These are phyloP conservation scores for Blastobotrys capitulatus DNA, from an alignment of 1,139 yeast genomes.

Conservation along the genomic window DNA sequence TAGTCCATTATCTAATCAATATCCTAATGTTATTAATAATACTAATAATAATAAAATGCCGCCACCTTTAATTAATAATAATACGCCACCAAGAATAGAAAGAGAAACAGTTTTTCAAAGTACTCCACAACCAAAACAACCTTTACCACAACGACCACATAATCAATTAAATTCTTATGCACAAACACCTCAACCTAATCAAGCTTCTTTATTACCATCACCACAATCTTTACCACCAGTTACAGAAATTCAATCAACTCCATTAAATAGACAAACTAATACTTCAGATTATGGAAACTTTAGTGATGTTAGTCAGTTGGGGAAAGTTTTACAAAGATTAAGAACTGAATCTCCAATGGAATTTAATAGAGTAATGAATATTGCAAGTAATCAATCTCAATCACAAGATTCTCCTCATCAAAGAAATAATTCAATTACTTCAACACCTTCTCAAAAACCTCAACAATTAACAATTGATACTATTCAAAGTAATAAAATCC, in stretches of 20 bases:
- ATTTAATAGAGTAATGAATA: not conserved
- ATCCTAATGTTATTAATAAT: not conserved
- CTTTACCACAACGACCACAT: too few species aligned
- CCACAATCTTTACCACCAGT: not conserved
- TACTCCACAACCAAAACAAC: too few species aligned
- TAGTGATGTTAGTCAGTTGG: not conserved
- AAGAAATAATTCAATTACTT: too few species aligned
- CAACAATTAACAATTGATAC: not conserved
- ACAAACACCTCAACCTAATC: not conserved
- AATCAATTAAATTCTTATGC: too few species aligned
- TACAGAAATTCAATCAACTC: too few species aligned
- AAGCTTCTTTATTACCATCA: not conserved
- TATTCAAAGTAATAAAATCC: not conserved
- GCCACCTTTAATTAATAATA: not conserved
- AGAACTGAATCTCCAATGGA: not conserved
- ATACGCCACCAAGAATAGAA: not conserved
- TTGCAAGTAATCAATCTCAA: not conserved
- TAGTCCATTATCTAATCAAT: not conserved
- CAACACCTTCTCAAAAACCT: not conserved
- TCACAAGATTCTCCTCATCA: not conserved
- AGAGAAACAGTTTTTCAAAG: too few species aligned
- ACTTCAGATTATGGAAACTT: not conserved
- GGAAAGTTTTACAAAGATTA: not conserved
- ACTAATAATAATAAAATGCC: not conserved
- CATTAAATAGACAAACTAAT: too few species aligned